Conservation (phyloP, 495 filamentous ascomycete species). For the Lophiotrema nucula region DNA sequence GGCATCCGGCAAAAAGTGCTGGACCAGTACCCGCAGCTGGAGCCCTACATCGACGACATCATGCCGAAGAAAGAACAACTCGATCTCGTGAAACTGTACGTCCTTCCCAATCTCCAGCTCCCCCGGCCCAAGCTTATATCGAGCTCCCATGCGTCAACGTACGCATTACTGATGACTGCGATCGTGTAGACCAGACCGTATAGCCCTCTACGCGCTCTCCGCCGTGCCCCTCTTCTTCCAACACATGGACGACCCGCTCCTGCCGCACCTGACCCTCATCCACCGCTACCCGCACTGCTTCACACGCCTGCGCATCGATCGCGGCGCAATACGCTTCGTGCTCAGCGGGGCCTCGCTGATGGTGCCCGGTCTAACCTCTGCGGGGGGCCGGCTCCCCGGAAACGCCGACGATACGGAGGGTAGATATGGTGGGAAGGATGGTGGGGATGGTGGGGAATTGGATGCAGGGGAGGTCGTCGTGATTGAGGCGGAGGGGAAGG, state of each 20-base stretch:
- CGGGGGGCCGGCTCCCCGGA: constrained; percentile 73
- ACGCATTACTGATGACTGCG: neutral
- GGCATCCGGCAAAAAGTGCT: constrained; percentile 75
- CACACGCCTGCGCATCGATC: constrained; percentile 71
- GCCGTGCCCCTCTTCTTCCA: constrained; percentile 83
- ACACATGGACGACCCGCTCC: constrained; percentile 70
- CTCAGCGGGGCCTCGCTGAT: constrained; percentile 89
- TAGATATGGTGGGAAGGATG: constrained; percentile 47
- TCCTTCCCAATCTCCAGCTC: neutral
- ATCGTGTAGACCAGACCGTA: constrained; percentile 69
- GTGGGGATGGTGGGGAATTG: too few relatives aligned
- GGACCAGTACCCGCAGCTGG: constrained; percentile 80
- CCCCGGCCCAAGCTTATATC: neutral
- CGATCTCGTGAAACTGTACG: constrained; percentile 79
- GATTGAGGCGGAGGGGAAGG: constrained; percentile 89
- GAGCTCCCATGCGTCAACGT: neutral
- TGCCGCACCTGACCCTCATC: constrained; percentile 63
- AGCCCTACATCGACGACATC: constrained; percentile 88
- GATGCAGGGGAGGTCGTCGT: constrained; percentile 79
- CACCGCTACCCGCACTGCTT: constrained; percentile 63
- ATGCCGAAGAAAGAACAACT: constrained; percentile 94
- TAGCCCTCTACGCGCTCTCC: constrained; percentile 80
- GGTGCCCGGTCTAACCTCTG: constrained; percentile 84
- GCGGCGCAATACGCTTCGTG: constrained; percentile 95
- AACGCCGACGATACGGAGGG: constrained; percentile 41